Base-by-base conservation (phyloP, 768 basidiomycete species). In the Tricholoma bakamatsutake region DNA sequence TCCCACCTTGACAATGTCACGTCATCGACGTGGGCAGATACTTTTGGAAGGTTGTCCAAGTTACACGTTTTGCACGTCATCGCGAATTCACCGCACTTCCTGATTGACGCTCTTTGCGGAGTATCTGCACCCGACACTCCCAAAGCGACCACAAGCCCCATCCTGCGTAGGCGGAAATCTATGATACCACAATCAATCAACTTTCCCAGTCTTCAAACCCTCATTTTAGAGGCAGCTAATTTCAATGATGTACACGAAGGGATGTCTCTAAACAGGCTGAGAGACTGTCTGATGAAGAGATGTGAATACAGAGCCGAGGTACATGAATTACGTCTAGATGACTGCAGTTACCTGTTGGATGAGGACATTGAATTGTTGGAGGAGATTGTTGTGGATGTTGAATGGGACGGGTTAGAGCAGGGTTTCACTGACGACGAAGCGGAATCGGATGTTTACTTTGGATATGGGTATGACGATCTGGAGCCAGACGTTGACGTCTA, bases 351-450 rank as follows among this genome's bases (percentile, higher is more conserved):
- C 17, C 28, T 73, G 27, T 30, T 27, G 3, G 30, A 55, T 3
- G 60, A 64, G 0, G 59, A 66, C 17, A 63, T 76, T 12, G 56
- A 59, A 12, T 5, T 46, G n/a, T 50, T 74, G n/a, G 43, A 59
- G 48, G 60, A 68, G 30, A 55, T 72, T 31, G 69, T 73, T 7
- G 54, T 59, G 13, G 62, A 68, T 27, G 67, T 74, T n/a, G 54
- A 58, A 1, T 76, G 74, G 74, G 74, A 76, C 56, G 65, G 54
- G 12, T 17, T 66, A 17, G 69, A 68, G 30, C 57, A 52, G 8
- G 67, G 64, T 4, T 61, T 60, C 52, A 61, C 55, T 24, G 62
- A 63, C 3, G 66, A 70, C 5, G 63, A 58, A 24, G 33, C 50
- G 12, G 57, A 55, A 10, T 24, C 37, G 27, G 55, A 60, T 49